Conservation (phyloP, 2,329 filamentous ascomycete species). For the Didymella arachidicola region DNA sequence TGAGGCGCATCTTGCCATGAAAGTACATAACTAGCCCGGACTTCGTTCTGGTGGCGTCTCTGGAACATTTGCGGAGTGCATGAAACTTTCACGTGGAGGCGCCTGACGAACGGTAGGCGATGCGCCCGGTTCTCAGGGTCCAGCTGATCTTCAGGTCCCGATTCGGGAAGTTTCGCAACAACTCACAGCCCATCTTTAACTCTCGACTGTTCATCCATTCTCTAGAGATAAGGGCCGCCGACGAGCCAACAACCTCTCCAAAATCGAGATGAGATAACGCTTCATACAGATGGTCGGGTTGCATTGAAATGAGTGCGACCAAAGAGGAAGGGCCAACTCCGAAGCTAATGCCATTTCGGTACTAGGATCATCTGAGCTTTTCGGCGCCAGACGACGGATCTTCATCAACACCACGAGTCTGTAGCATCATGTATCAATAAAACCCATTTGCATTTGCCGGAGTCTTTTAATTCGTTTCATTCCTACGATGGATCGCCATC, state of each 20-base stretch:
- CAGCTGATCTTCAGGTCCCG: conserved; percentile 15
- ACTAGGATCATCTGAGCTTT: conserved; percentile 17
- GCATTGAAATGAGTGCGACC: conserved; percentile 3
- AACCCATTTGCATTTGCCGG: conserved; percentile 22
- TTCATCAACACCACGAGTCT: conserved; percentile 4
- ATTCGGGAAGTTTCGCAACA: neutral
- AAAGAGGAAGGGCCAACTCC: neutral
- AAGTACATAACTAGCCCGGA: neutral
- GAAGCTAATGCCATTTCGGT: neutral
- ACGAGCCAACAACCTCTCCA: neutral
- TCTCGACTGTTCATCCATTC: neutral
- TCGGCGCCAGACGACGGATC: conserved; percentile 3
- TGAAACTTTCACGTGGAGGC: conserved; percentile 4
- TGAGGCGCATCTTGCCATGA: conserved; percentile 2
- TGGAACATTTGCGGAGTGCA: conserved; percentile 10
- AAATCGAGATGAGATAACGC: neutral
- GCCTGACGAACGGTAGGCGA: conserved; percentile 1
- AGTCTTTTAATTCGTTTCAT: conserved; percentile 13
- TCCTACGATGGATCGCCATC: conserved; percentile 51
- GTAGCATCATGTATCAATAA: conserved; percentile 30
- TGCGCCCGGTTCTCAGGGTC: conserved; percentile 10
- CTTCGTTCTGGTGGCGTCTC: conserved; percentile 2
- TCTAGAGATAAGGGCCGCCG: neutral
- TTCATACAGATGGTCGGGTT: neutral
- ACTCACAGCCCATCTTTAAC: neutral